Conservation (phyloP, 2,329 filamentous ascomycete species). For the Whalleya microplaca region DNA sequence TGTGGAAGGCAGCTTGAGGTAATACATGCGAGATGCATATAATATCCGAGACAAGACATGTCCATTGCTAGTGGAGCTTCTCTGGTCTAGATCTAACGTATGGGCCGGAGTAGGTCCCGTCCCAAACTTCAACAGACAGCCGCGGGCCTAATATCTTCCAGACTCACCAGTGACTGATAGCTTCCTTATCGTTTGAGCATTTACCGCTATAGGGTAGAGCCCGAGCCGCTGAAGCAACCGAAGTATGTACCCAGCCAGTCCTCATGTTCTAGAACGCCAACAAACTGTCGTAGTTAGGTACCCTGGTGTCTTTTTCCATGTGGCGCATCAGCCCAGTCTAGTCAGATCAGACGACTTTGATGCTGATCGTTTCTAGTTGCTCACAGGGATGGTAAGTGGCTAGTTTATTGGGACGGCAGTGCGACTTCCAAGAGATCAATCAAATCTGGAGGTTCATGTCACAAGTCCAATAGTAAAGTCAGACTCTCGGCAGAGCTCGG, state of each 20-base stretch:
- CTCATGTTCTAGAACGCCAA: constrained; percentile 25
- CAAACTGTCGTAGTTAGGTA: constrained; percentile 17
- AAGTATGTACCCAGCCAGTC: constrained; percentile 17
- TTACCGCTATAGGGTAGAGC: constrained; percentile 11
- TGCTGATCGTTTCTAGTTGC: constrained; percentile 20
- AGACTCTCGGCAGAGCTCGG: constrained; percentile 5
- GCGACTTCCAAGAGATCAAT: constrained; percentile 4
- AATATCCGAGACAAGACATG: not conserved
- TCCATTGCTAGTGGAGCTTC: constrained; percentile 21
- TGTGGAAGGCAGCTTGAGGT: constrained; percentile 11
- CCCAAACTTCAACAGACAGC: constrained; percentile 20
- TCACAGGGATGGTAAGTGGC: constrained; percentile 17
- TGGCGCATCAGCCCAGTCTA: constrained; percentile 19
- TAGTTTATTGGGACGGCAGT: constrained; percentile 13
- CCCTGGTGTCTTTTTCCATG: constrained; percentile 10
- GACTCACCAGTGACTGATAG: constrained; percentile 8
- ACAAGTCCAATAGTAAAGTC: constrained; percentile 17
- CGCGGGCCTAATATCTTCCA: constrained; percentile 11
- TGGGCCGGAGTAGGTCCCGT: constrained; percentile 14
- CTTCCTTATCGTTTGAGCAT: constrained; percentile 17
- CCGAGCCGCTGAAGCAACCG: constrained; percentile 20
- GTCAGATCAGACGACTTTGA: constrained; percentile 29
- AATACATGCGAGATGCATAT: constrained; percentile 19
- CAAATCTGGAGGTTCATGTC: constrained; percentile 13
- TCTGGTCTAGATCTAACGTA: constrained; percentile 24